These are phyloP conservation scores for Aspergillus leporis DNA, from an alignment of 495 filamentous ascomycete species.

Conservation along the genomic window DNA sequence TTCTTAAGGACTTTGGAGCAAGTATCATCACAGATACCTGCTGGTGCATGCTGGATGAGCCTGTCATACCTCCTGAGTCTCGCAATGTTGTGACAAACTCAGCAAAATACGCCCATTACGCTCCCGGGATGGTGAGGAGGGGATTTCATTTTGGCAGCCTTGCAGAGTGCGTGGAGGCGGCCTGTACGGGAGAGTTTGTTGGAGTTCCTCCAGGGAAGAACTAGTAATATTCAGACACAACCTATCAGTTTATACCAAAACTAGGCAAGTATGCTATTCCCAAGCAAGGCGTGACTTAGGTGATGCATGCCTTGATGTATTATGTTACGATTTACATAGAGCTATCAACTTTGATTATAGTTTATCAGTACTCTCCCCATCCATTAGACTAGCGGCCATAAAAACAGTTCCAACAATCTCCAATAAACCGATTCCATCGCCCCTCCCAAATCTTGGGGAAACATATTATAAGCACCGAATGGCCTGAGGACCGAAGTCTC, in stretches of 20 bases:
- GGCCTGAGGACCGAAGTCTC: no score
- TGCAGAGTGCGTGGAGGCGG: conserved; percentile 11
- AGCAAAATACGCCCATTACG: conserved; percentile 17
- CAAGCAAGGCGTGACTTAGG: no score
- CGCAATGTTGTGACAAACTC: conserved; percentile 14
- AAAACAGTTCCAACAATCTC: no score
- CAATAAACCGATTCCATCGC: no score
- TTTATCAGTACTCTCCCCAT: no score
- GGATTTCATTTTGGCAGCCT: conserved; percentile 14
- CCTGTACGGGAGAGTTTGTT: conserved; percentile 5
- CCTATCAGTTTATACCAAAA: not conserved
- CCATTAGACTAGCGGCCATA: no score
- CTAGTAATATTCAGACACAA: not conserved
- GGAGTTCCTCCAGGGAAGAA: not conserved
- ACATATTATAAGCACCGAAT: no score
- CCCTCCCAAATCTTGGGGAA: no score
- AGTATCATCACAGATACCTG: conserved; percentile 15
- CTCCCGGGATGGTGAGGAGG: conserved; percentile 10
- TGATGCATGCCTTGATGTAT: no score
- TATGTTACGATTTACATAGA: no score
- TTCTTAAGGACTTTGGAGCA: conserved; percentile 6
- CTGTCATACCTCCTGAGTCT: conserved; percentile 1
- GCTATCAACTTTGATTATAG: no score
- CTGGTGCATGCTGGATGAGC: conserved; percentile 18
- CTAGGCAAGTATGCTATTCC: not conserved